A percentile compares a stretch with the other conserved stretches of the same genome.
Evolutionary conservation across 2,329 filamentous ascomycete species (phyloP).

Genomic region (Botrytis galanthina): DNA sequence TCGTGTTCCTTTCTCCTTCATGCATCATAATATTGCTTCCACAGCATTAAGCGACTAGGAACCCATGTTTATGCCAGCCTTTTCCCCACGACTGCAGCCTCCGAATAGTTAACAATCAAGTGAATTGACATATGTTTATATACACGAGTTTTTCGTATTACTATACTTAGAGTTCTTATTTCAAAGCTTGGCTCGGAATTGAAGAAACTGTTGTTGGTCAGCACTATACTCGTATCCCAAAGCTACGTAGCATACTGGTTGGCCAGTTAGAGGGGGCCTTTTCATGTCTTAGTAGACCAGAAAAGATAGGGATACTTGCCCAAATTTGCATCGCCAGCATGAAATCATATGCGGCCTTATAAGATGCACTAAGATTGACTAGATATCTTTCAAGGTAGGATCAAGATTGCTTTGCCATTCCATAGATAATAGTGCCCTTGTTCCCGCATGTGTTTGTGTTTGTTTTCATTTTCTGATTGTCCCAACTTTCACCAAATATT

Average conservation of each 20-base stretch:
- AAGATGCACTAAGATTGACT: slow-evolving; percentile 2
- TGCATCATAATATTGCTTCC: slow-evolving; percentile 21
- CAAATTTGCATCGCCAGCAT: slow-evolving; percentile 16
- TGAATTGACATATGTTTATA: background rate
- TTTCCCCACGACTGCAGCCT: slow-evolving; percentile 3
- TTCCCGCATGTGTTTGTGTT: slow-evolving; percentile 19
- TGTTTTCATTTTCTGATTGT: slow-evolving; percentile 9
- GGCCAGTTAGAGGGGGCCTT: slow-evolving; percentile 4
- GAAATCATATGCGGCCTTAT: slow-evolving; percentile 8
- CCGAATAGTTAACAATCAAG: background rate
- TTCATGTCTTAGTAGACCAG: slow-evolving; percentile 7
- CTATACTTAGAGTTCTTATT: background rate
- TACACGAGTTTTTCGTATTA: background rate
- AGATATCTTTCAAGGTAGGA: background rate
- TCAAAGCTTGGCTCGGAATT: background rate
- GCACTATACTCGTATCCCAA: slow-evolving; percentile 4
- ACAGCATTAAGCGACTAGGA: slow-evolving; percentile 13
- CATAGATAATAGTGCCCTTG: slow-evolving; percentile 1
- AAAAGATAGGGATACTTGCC: slow-evolving; percentile 7
- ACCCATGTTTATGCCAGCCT: slow-evolving; percentile 16
- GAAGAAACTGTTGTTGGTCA: slow-evolving; percentile 2
- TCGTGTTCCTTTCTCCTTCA: slow-evolving; percentile 15
- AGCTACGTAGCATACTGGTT: slow-evolving; percentile 7
- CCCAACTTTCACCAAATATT: background rate
- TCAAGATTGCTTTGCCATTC: slow-evolving; percentile 7